phyloP scores from a whole-genome alignment of 331 rosid species.

The Phaseolus coccineus region DNA sequence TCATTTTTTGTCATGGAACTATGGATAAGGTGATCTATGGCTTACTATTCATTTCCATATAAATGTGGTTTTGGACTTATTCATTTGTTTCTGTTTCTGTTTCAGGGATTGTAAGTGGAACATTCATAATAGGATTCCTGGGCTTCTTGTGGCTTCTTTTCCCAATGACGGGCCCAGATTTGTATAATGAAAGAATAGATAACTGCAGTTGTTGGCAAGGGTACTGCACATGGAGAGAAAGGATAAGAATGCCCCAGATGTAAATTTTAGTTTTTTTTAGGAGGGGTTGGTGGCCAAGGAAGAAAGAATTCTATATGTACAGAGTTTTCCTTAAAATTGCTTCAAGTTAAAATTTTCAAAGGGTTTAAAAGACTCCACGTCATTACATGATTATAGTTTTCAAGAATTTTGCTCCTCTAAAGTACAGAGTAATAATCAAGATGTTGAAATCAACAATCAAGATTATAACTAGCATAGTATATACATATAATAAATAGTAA shows the following conservation, averaged over 20 bases:
- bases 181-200: conserved; percentile 74
- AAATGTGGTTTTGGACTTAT: conserved; percentile 19
- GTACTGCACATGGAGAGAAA: conserved; percentile 73
- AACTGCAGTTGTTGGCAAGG: conserved; percentile 93
- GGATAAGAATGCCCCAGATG: conserved; percentile 27
- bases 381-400: background rate
- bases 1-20: conserved; percentile 38
- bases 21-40: conserved; percentile 5
- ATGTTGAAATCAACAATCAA: background rate
- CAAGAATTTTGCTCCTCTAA: background rate
- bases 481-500: background rate
- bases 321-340: background rate
- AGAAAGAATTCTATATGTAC: background rate
- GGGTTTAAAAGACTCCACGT: background rate
- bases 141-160: conserved; percentile 85
- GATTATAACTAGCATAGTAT: background rate
- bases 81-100: conserved; percentile 36
- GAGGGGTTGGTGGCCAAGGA: background rate
- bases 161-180: conserved; percentile 73
- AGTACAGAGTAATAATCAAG: background rate
- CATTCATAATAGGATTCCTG: conserved; percentile 68
- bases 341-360: background rate
- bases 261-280: conserved; percentile 18
- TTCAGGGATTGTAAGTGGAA: conserved; percentile 66
- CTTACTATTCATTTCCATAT: conserved; percentile 21